Base-by-base conservation (phyloP, 164 flowering plant species). In the Stephania japonica region DNA sequence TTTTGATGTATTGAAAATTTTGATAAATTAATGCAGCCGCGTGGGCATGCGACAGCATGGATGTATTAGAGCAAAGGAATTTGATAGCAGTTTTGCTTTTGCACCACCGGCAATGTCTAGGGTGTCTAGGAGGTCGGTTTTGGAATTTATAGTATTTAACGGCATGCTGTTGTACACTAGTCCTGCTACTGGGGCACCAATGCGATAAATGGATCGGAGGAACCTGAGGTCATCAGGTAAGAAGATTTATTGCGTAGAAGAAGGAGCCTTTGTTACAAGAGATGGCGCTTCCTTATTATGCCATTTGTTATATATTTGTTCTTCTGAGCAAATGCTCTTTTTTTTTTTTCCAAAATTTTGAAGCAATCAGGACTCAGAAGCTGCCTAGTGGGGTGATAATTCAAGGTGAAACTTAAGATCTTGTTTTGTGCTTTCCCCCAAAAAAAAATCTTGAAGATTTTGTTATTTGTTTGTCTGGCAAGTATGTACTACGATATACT, bases 291-390 rank as follows among this genome's bases (percentile, higher is more conserved):
- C 7, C 16, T 43, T 61, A 7, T 72, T 70, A 5, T 19, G 25
- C 16, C 50, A 24, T 67, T 10, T 69, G 61, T 10, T 69, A 13
- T 80, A 42, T 32, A n/a, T n/a, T n/a, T n/a, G 67, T 78, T 73
- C 72, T 79, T 70, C 59, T 78, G 44, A 79, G 42, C 67, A 61
- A n/a, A 73, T 79, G 62, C 41, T 68, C 67, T 80, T 81, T 84
- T 76, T n/a, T n/a, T n/a, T n/a, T 32, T 32, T 0, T 32, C 38
- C 38, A 32, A 32, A 80, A 61, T 70, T 81, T 87, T 86, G 86
- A 89, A 91, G 94, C 78, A 69, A 83, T 70, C 88, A 92, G 94
- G 85, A 85, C 89, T 12, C 79, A 64, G 75, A 90, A 87, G 89
- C 82, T 84, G 71, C 72, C 85, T 25, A 86, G 88, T 79, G 98